Conservation (phyloP, 1,284 basidiomycete species). For the Moesziomyces sp. region DNA sequence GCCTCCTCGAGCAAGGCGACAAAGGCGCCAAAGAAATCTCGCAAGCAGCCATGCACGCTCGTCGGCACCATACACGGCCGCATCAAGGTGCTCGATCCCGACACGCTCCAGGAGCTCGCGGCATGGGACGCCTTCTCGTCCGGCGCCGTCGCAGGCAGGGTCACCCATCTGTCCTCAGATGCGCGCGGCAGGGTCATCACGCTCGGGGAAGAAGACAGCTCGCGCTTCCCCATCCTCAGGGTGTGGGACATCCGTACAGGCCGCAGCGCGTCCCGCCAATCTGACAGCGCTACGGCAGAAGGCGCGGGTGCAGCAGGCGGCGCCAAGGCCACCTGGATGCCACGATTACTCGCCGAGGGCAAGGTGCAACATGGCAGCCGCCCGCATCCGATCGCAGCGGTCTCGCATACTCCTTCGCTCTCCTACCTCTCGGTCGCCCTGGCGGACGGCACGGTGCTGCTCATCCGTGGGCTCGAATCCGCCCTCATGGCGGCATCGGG, state of each 20-base stretch:
- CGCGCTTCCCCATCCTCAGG: slow-evolving; percentile 54
- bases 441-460: slow-evolving; percentile 90
- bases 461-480: slow-evolving; percentile 90
- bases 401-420: slow-evolving; percentile 82
- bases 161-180: slow-evolving; percentile 56
- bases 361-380: slow-evolving; percentile 61
- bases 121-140: slow-evolving; percentile 57
- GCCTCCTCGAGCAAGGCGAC: slow-evolving; percentile 1
- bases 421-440: slow-evolving; percentile 89
- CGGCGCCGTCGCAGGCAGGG: slow-evolving; percentile 29
- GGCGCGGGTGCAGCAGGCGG: neutral
- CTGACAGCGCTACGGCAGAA: neutral
- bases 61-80: slow-evolving; percentile 49
- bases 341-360: slow-evolving; percentile 54
- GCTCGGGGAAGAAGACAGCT: slow-evolving; percentile 54
- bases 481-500: slow-evolving; percentile 73
- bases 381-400: slow-evolving; percentile 73
- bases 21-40: slow-evolving; percentile 2
- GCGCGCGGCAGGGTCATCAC: slow-evolving; percentile 45
- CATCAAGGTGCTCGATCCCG: slow-evolving; percentile 53
- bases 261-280: slow-evolving; percentile 9
- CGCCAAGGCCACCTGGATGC: slow-evolving; percentile 28
- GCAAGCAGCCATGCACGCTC: slow-evolving; percentile 43
- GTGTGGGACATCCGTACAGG: slow-evolving; percentile 61
- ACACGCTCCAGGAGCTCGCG: slow-evolving; percentile 44